phyloP scores from a whole-genome alignment of 1,284 basidiomycete genomes.

The Naganishia liquefaciens region DNA sequence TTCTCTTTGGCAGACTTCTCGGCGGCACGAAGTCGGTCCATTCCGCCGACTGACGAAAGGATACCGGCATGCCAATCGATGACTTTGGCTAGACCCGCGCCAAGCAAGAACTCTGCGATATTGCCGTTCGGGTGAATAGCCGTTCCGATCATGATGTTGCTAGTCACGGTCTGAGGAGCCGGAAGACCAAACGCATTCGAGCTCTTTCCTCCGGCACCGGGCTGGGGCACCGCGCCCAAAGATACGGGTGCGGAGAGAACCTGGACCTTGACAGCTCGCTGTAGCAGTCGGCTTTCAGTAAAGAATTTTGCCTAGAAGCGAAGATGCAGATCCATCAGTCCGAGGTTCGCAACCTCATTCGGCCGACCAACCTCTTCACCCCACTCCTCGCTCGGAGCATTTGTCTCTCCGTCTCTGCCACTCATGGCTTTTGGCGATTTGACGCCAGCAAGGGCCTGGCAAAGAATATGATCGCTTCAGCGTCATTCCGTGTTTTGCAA shows the following conservation, averaged over 20 bases:
- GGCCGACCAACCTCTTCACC: slow-evolving; percentile 71
- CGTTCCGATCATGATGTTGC: slow-evolving; percentile 84
- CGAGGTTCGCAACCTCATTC: slow-evolving; percentile 20
- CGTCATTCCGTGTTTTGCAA: not conserved
- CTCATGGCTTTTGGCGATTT: slow-evolving; percentile 70
- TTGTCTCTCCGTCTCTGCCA: slow-evolving; percentile 68
- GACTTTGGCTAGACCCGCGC: slow-evolving; percentile 81
- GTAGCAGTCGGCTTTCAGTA: slow-evolving; percentile 86
- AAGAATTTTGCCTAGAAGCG: slow-evolving; percentile 85
- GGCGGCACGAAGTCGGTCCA: slow-evolving; percentile 81
- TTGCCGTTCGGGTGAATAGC: slow-evolving; percentile 91
- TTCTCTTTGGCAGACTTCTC: slow-evolving; percentile 84
- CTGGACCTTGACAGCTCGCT: slow-evolving; percentile 81
- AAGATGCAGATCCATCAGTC: not conserved
- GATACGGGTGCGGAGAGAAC: slow-evolving; percentile 81
- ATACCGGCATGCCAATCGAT: slow-evolving; percentile 98
- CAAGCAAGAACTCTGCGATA: slow-evolving; percentile 85
- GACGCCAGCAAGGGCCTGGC: slow-evolving; percentile 72
- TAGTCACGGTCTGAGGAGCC: slow-evolving; percentile 57
- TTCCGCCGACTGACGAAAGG: slow-evolving; percentile 73
- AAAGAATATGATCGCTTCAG: slow-evolving; percentile 33
- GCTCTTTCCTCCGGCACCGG: slow-evolving; percentile 58
- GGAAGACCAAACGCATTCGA: slow-evolving; percentile 53
- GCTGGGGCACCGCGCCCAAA: slow-evolving; percentile 74
- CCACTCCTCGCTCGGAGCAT: slow-evolving; percentile 66